Evolutionary conservation across 1,284 basidiomycete genomes (phyloP).

Genomic region (Laetiporus sulphureus): DNA sequence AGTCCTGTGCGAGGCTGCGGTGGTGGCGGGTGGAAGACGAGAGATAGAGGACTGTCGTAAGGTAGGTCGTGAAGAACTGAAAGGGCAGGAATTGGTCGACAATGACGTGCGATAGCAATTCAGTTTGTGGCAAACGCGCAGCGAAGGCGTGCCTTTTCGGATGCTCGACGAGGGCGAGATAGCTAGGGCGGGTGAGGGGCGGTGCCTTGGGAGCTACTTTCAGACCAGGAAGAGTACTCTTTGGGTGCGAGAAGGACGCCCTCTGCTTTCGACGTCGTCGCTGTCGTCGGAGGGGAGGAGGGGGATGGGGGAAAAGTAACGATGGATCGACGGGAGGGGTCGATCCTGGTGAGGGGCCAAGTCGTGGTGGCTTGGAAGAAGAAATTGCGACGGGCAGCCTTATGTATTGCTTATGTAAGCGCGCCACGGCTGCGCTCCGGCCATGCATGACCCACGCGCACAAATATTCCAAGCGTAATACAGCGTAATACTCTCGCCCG

Average conservation of each 20-base stretch:
- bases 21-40: constrained; percentile 8
- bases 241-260: constrained; percentile 22
- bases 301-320: constrained; percentile 27
- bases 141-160: constrained; percentile 86
- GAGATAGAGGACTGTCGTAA: constrained; percentile 43
- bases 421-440: constrained; percentile 1
- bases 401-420: constrained; percentile 17
- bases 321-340: constrained; percentile 33
- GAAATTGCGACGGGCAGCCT: constrained; percentile 8
- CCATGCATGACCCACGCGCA: neutral
- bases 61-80: constrained; percentile 33
- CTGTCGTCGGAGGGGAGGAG: constrained; percentile 35
- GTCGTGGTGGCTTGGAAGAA: constrained; percentile 26
- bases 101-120: constrained; percentile 21
- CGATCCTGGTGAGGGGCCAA: constrained; percentile 35
- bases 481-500: neutral
- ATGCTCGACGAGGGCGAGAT: constrained; percentile 26
- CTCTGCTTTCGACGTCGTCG: constrained; percentile 34
- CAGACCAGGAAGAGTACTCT: constrained; percentile 24
- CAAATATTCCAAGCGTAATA: neutral
- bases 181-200: constrained; percentile 30
- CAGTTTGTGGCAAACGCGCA: constrained; percentile 71
- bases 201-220: constrained; percentile 17
- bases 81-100: constrained; percentile 28
- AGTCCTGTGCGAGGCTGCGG: constrained; percentile 20